These are phyloP conservation scores for Groenewaldozyma salmanticensis DNA, from an alignment of 805 yeast genomes.

Conservation along the genomic window DNA sequence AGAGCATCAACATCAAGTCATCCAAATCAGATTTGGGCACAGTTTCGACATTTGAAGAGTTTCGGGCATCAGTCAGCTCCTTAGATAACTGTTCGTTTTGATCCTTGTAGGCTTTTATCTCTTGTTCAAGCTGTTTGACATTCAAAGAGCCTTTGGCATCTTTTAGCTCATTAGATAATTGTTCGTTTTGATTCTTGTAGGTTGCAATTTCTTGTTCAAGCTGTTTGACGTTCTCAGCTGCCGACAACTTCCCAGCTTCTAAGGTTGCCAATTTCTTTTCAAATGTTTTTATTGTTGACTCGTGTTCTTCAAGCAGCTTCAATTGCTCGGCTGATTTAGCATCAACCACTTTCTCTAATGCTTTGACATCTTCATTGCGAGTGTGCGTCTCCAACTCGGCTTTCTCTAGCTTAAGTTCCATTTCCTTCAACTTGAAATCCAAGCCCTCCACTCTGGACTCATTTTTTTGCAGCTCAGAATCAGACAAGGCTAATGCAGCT, in stretches of 20 bases:
- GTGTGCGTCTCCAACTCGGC: background rate
- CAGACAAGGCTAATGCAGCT: too few species aligned
- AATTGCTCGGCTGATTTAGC: background rate
- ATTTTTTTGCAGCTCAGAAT: background rate
- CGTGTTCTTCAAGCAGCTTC: too few species aligned
- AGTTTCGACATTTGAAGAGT: slow-evolving; percentile 4
- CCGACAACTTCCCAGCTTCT: too few species aligned
- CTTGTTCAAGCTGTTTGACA: background rate
- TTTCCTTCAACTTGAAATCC: slow-evolving; percentile 1
- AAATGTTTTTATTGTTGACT: background rate
- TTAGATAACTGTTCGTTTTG: slow-evolving; percentile 5
- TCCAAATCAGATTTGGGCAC: slow-evolving; percentile 53
- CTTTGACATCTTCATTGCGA: slow-evolving; percentile 1
- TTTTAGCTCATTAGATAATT: background rate
- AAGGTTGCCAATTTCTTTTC: too few species aligned
- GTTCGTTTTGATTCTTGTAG: too few species aligned
- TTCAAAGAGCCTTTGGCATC: background rate
- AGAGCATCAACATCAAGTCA: slow-evolving; percentile 64
- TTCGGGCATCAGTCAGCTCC: slow-evolving; percentile 1
- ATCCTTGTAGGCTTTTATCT: too few species aligned
- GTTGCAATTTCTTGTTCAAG: too few species aligned
- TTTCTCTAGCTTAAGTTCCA: background rate
- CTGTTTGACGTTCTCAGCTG: too few species aligned
- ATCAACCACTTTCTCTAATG: slow-evolving; percentile 1
- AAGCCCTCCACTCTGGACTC: background rate